These are phyloP conservation scores for Aethionema arabicum DNA, from an alignment of 345 rosid species.

Conservation along the genomic window DNA sequence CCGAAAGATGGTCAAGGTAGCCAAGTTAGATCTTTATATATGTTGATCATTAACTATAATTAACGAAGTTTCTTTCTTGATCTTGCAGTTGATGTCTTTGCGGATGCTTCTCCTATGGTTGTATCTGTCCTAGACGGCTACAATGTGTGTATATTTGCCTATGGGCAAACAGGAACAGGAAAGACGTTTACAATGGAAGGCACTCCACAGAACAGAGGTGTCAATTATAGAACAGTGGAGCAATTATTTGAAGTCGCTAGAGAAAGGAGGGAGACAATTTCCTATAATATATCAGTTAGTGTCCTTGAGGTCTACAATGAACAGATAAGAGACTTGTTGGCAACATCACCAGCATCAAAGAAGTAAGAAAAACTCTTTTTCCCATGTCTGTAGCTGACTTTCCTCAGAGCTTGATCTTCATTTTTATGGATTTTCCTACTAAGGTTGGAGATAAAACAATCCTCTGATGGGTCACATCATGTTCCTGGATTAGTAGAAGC, in stretches of 20 bases:
- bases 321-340: slow-evolving; percentile 89
- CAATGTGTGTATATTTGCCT: slow-evolving; percentile 97
- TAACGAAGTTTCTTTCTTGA: slow-evolving; percentile 20
- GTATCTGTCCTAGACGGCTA: slow-evolving; percentile 90
- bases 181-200: slow-evolving; percentile 99
- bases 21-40: slow-evolving; percentile 15
- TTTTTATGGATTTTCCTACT: slow-evolving; percentile 1
- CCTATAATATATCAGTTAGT: slow-evolving; percentile 77
- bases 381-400: neutral
- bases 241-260: slow-evolving; percentile 65
- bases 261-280: slow-evolving; percentile 74
- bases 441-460: slow-evolving; percentile 94
- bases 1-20: slow-evolving; percentile 94
- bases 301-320: slow-evolving; percentile 98
- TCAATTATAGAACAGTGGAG: slow-evolving; percentile 89
- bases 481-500: slow-evolving; percentile 92
- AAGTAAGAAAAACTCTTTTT: slow-evolving; percentile 45
- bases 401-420: slow-evolving; percentile 9
- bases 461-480: slow-evolving; percentile 77
- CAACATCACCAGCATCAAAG: slow-evolving; percentile 75
- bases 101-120: slow-evolving; percentile 88
- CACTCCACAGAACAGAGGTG: slow-evolving; percentile 76
- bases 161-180: slow-evolving; percentile 98
- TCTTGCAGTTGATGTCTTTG: slow-evolving; percentile 77
- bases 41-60: neutral